A percentile compares a stretch with the other conserved stretches of the same genome.
Evolutionary conservation across 352 stramenopile genomes (phyloP).

Genomic region (Phytophthora brassicae): DNA sequence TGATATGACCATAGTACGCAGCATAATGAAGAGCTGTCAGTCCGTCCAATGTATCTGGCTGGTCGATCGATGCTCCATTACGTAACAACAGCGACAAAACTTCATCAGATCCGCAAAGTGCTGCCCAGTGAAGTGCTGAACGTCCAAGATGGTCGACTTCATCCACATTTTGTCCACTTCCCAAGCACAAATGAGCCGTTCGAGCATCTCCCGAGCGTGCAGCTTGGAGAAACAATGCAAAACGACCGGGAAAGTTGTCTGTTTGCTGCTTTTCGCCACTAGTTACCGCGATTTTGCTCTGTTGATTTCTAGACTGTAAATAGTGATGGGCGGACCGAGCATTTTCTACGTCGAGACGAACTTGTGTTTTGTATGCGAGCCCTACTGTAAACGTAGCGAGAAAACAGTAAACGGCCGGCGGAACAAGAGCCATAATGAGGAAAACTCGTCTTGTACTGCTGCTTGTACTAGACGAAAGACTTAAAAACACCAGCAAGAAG

Average conservation of each 20-base stretch:
- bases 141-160: slow-evolving; percentile 66
- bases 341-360: slow-evolving; percentile 55
- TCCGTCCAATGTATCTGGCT: slow-evolving; percentile 55
- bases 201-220: slow-evolving; percentile 45
- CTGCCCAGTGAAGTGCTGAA: slow-evolving; percentile 68
- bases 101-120: slow-evolving; percentile 57
- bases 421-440: slow-evolving; percentile 50
- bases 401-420: slow-evolving; percentile 41
- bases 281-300: slow-evolving; percentile 61
- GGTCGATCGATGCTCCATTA: slow-evolving; percentile 66
- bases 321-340: slow-evolving; percentile 63
- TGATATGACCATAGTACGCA: slow-evolving; percentile 75
- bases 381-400: slow-evolving; percentile 35
- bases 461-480: slow-evolving; percentile 31
- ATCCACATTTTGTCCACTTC: slow-evolving; percentile 59
- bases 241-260: slow-evolving; percentile 46
- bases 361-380: slow-evolving; percentile 57
- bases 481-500: slow-evolving; percentile 57
- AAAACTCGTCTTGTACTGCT: slow-evolving; percentile 31
- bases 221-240: slow-evolving; percentile 67
- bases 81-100: slow-evolving; percentile 60
- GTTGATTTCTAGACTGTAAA: slow-evolving; percentile 34
- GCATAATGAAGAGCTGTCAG: slow-evolving; percentile 75
- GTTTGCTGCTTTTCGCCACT: slow-evolving; percentile 26
- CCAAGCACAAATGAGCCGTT: slow-evolving; percentile 60